Evolutionary conservation across 768 basidiomycete genomes (phyloP).

Genomic region (Suillus fuscotomentosus): DNA sequence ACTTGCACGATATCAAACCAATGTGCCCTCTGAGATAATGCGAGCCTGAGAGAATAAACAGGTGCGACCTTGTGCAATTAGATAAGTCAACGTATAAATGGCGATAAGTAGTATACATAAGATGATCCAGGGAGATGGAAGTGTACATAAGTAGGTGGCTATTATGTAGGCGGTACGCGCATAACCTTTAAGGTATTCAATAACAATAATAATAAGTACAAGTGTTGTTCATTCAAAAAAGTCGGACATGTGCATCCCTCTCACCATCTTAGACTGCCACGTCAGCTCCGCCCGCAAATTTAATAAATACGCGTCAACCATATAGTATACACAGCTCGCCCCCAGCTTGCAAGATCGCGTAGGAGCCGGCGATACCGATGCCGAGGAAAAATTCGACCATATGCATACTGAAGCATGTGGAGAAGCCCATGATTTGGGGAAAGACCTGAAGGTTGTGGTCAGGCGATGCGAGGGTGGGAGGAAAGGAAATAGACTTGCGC

Average conservation of each 20-base stretch:
- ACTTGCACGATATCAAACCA: not conserved
- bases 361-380: slow-evolving; percentile 87
- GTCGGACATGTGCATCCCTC: not conserved
- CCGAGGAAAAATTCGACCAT: slow-evolving; percentile 91
- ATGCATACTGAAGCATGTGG: slow-evolving; percentile 89
- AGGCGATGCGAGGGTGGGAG: not conserved
- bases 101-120: not conserved
- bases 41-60: not conserved
- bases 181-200: not conserved
- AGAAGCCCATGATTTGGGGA: slow-evolving; percentile 91
- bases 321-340: slow-evolving; percentile 62
- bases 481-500: slow-evolving; percentile 38
- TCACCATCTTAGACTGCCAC: slow-evolving; percentile 5
- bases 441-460: slow-evolving; percentile 51
- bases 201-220: not conserved
- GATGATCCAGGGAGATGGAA: not conserved
- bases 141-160: too few species aligned
- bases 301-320: slow-evolving; percentile 71
- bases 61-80: not conserved
- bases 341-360: slow-evolving; percentile 63
- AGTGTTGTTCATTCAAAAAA: not conserved
- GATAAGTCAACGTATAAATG: not conserved
- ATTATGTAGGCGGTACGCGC: too few species aligned
- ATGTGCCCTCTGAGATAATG: too few species aligned
- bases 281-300: slow-evolving; percentile 82